These are phyloP conservation scores for Venturia effusa DNA, from an alignment of 2,329 filamentous ascomycete genomes.

Conservation along the genomic window DNA sequence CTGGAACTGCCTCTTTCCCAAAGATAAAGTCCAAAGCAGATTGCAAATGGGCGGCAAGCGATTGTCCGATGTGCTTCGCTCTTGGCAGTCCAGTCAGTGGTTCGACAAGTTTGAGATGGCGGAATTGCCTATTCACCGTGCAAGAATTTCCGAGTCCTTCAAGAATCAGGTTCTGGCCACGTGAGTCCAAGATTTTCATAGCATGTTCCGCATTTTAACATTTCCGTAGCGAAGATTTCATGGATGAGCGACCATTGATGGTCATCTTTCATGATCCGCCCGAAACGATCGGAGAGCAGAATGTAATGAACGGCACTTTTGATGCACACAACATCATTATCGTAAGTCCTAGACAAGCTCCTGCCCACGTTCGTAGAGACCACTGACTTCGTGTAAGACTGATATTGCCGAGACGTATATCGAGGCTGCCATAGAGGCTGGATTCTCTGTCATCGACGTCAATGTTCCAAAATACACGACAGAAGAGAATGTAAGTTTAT, in stretches of 20 bases:
- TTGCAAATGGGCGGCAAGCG: conserved; percentile 46
- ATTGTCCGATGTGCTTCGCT: conserved; percentile 69
- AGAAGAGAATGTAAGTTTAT: conserved; percentile 43
- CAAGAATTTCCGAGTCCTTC: conserved; percentile 63
- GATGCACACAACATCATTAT: conserved; percentile 82
- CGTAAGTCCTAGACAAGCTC: conserved; percentile 42
- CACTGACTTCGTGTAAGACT: conserved; percentile 48
- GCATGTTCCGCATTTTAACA: conserved; percentile 5
- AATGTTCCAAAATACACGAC: conserved; percentile 76
- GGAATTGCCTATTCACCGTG: conserved; percentile 67
- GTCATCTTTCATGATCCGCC: conserved; percentile 84
- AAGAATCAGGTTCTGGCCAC: conserved; percentile 81
- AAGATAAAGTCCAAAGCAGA: conserved; percentile 31
- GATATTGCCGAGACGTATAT: conserved; percentile 74
- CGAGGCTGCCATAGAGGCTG: conserved; percentile 66
- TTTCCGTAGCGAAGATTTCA: conserved; percentile 47
- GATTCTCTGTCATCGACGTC: conserved; percentile 79
- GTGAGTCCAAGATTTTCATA: conserved; percentile 26
- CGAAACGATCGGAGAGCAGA: conserved; percentile 29
- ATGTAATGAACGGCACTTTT: conserved; percentile 52
- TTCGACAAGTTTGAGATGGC: conserved; percentile 67
- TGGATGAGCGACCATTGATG: conserved; percentile 56
- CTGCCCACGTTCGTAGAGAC: conserved; percentile 13
- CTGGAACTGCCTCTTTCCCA: conserved; percentile 81
- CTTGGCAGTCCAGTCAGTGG: conserved; percentile 62